Percentiles rank a stretch among this genome's conserved stretches.
phyloP scores from a whole-genome alignment of 176 grass and related monocot genomes.

The Bonia amplexicaulis region DNA sequence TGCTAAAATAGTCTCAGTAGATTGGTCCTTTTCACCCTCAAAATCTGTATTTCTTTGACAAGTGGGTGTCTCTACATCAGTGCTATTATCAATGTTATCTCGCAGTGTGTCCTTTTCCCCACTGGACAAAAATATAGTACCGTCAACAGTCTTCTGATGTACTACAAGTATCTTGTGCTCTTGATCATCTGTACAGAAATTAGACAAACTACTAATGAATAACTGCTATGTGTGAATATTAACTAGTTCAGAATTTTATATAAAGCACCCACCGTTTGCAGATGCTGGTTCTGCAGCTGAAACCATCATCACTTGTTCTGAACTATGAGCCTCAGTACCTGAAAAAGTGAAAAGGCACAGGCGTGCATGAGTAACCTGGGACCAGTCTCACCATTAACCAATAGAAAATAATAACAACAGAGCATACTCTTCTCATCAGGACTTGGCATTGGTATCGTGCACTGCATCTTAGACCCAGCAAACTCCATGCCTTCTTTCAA shows the following conservation, averaged over 20 bases:
- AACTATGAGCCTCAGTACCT: slow-evolving; percentile 24
- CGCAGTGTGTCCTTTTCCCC: background rate
- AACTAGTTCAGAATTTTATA: slow-evolving; percentile 6
- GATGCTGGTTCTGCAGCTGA: slow-evolving; percentile 4
- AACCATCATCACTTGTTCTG: background rate
- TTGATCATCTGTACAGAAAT: slow-evolving; percentile 32
- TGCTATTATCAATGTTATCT: background rate
- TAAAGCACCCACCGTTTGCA: slow-evolving; percentile 11
- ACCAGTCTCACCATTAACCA: background rate
- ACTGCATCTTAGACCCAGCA: background rate
- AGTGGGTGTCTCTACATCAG: background rate
- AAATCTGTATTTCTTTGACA: slow-evolving; percentile 9
- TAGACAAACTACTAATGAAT: background rate
- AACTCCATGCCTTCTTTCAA: background rate
- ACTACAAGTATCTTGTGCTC: background rate
- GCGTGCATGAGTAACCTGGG: slow-evolving; percentile 2
- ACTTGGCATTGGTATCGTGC: background rate
- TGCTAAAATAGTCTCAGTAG: background rate
- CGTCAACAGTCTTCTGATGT: background rate
- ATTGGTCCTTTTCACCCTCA: slow-evolving; percentile 19
- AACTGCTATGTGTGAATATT: background rate
- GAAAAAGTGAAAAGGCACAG: slow-evolving; percentile 34
- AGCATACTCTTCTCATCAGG: slow-evolving; percentile 8
- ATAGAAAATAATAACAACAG: background rate
- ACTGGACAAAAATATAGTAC: background rate